A percentile compares a stretch with the other conserved stretches of the same genome.
These are phyloP conservation scores for Acer campestre DNA, from an alignment of 345 rosid species.

Conservation along the genomic window DNA sequence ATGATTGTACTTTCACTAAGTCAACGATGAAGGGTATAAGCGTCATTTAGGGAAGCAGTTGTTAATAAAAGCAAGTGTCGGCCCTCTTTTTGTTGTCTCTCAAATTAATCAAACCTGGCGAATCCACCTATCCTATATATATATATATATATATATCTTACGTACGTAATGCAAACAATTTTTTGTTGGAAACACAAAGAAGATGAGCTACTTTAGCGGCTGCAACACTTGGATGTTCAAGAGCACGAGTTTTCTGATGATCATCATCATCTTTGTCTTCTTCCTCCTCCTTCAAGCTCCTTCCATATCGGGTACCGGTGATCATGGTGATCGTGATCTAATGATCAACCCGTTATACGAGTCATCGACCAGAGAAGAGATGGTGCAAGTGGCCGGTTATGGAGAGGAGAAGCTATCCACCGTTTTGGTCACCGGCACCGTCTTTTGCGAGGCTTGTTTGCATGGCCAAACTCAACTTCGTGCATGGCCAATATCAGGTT, in stretches of 20 bases:
- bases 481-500: conserved; percentile 56
- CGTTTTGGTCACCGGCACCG: conserved; percentile 52
- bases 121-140: not conserved
- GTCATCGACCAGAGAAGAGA: conserved; percentile 48
- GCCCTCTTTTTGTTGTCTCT: not conserved
- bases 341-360: conserved; percentile 12
- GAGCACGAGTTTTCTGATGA: conserved; percentile 5
- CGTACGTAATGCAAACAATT: conserved; percentile 8
- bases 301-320: not conserved
- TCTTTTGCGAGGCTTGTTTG: conserved; percentile 41
- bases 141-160: not conserved
- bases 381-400: conserved; percentile 65
- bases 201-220: conserved; percentile 45
- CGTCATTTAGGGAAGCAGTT: not conserved
- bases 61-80: conserved; percentile 14
- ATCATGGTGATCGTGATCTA: not conserved
- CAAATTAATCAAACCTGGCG: not conserved
- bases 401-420: conserved; percentile 73
- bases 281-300: conserved; percentile 14
- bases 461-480: conserved; percentile 24
- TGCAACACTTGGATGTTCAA: conserved; percentile 15
- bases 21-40: conserved; percentile 8
- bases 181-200: conserved; percentile 28
- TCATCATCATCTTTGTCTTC: conserved; percentile 8
- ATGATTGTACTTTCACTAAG: not conserved